Evolutionary conservation across 2,329 filamentous ascomycete genomes (phyloP), one percentile per base, ranked within the genome.

Genomic region (Pseudopyrenochaeta lycopersici): DNA sequence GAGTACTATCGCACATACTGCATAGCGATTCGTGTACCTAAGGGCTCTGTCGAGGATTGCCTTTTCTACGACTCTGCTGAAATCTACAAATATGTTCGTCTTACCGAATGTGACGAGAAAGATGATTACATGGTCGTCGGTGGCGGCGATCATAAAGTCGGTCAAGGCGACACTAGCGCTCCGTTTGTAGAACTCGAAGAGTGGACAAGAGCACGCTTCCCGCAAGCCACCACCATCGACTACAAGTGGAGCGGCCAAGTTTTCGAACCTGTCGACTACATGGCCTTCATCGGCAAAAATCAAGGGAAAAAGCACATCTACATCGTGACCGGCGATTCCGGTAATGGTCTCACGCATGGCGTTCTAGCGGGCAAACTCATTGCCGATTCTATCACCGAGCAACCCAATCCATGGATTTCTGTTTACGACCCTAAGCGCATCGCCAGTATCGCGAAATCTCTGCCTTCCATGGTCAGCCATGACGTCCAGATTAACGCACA

Each of bases 181-280:
- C 79, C 81, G 6, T 84, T 82, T 53, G 70, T 74, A 1, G 80
- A 84, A 59, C 77, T 86, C 3, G 83, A 84, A 64, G 62, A 64
- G 0, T 86, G 84, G 84, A 77, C 77, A 0, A 78, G 82, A 6
- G 77, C 81, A 43, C 79, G 84, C 23, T 86, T 86, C 66, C 76
- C 83, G 0, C 74, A 80, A 42, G 79, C 79, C 1, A 78, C 78
- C 0, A 66, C 73, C 2, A 76, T 82, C 7, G 84, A 86, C 54
- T 86, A 85, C 72, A 75, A 75, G 17, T 86, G 84, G 84, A 84
- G 80, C 30, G 84, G 84, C 0, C 84, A 87, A 68, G 77, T 86
- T 38, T 80, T 82, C 58, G 83, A 86, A 55, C 82, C 83, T 0
- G 76, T 80, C 10, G 84, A 86, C 59, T 79, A 77, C 63, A 77